phyloP scores from a whole-genome alignment of 1,139 yeast genomes.

The Suhomyces atakaporum region DNA sequence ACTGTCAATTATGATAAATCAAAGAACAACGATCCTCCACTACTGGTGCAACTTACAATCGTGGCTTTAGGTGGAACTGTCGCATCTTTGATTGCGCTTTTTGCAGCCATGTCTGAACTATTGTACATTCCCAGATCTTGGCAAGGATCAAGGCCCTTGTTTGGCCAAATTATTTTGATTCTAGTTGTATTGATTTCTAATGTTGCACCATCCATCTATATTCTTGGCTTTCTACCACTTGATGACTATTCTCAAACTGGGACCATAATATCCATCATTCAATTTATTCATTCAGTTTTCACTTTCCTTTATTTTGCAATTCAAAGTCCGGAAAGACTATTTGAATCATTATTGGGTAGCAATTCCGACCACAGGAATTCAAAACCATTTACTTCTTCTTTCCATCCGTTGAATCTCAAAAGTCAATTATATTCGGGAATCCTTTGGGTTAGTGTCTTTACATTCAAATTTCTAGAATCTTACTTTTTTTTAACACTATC shows the following conservation, averaged over 20 bases:
- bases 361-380: constrained; percentile 12
- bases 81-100: constrained; percentile 62
- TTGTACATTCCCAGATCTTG: constrained; percentile 67
- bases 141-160: constrained; percentile 62
- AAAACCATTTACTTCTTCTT: constrained; percentile 14
- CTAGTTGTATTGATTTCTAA: constrained; percentile 48
- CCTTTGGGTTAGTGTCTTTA: constrained; percentile 39
- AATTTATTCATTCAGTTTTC: constrained; percentile 58
- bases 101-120: constrained; percentile 65
- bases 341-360: constrained; percentile 27
- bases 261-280: constrained; percentile 53
- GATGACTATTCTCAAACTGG: constrained; percentile 54
- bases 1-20: constrained; percentile 61
- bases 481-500: constrained; percentile 59
- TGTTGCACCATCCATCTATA: constrained; percentile 56
- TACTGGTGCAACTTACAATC: constrained; percentile 60
- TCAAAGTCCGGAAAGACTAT: constrained; percentile 51
- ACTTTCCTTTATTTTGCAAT: constrained; percentile 64
- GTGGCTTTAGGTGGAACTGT: constrained; percentile 74
- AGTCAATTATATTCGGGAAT: constrained; percentile 45
- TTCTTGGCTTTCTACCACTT: constrained; percentile 54
- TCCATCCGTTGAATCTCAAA: constrained; percentile 26
- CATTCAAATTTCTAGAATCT: constrained; percentile 67
- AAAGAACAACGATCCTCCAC: constrained; percentile 63
- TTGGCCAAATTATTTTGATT: constrained; percentile 46